These are phyloP conservation scores for Casuarina glauca DNA, from an alignment of 306 rosid genomes.

Conservation along the genomic window DNA sequence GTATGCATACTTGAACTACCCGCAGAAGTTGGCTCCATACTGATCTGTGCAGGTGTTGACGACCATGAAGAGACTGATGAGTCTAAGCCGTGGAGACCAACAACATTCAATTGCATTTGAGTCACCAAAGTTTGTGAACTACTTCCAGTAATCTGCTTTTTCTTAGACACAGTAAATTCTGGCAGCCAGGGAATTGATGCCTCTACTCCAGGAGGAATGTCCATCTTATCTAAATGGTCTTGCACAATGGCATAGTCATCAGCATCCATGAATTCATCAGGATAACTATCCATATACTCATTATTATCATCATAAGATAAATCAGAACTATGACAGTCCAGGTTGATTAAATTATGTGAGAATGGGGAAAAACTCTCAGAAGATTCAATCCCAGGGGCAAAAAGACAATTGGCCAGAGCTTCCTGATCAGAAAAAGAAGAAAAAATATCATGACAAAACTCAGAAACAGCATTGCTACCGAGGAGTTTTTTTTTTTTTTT, in stretches of 20 bases:
- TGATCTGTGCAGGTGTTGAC: constrained; percentile 24
- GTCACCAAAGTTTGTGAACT: constrained; percentile 29
- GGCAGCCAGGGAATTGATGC: constrained; percentile 72
- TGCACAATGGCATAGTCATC: constrained; percentile 59
- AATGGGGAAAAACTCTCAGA: constrained; percentile 36
- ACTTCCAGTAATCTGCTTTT: constrained; percentile 33
- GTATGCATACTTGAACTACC: constrained; percentile 39
- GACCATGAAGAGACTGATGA: constrained; percentile 33
- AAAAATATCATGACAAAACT: constrained; percentile 5
- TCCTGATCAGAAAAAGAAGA: constrained; percentile 41
- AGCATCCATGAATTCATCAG: constrained; percentile 53
- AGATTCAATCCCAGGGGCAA: constrained; percentile 46
- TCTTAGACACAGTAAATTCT: constrained; percentile 29
- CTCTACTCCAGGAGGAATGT: constrained; percentile 80
- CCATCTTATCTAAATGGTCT: constrained; percentile 61
- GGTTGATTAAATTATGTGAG: constrained; percentile 42
- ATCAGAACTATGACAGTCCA: constrained; percentile 57
- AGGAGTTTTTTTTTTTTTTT: constrained; percentile 10
- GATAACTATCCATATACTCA: constrained; percentile 31
- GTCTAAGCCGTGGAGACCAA: constrained; percentile 21
- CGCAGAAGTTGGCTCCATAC: constrained; percentile 20
- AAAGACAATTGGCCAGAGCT: constrained; percentile 22
- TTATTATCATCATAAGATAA: constrained; percentile 46
- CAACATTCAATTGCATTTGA: constrained; percentile 29
- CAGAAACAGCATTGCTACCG: constrained; percentile 9